Evolutionary conservation across 257 asterid genomes (phyloP), one percentile per base, ranked within the genome.

Genomic region (Schizonepeta tenuifolia): DNA sequence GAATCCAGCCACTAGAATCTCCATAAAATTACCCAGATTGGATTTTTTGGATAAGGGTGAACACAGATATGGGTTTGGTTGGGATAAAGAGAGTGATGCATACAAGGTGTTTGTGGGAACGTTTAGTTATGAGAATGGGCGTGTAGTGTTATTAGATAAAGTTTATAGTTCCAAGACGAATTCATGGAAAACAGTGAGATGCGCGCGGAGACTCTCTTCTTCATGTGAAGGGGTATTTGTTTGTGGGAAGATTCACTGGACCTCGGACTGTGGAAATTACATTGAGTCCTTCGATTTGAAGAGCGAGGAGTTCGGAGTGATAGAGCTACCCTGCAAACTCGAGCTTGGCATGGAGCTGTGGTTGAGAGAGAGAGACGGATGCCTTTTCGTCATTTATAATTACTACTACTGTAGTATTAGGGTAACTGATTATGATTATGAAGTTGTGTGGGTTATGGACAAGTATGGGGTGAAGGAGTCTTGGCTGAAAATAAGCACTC

Each of bases 231-330:
- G 83, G 2, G 68, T 59, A 6, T 85, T 58, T 64, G 84, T 22
- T 2, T 58, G 64, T 61, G 92, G 91, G 5, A 82, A 77, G 74
- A 76, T 86, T 51, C 87, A 86, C 72, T 87, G 90, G 88, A 26
- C 10, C 2, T 5, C 13, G 4, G 5, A 11, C 3, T 2, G 13
- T 2, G 11, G 46, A 14, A 0, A 13, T 11, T 15, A 43, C 3
- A 72, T 72, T 4, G 9, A 9, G 6, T 72, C 21, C 0, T 72
- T 49, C 64, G 71, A 72, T 20, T 36, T 72, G 26, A 17, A 17
- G 43, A 50, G 12, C 6, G 56, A 50, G 56, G 21, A 6, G 26
- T 50, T 50, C 17, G 56, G 1, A 7, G 3, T 3, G 3, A 9
- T 62, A 2, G 71, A 49, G 13, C 28, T 9, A 35, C 77, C 77